Evolutionary conservation across 768 basidiomycete genomes (phyloP).

Genomic region (Mycena indigotica): DNA sequence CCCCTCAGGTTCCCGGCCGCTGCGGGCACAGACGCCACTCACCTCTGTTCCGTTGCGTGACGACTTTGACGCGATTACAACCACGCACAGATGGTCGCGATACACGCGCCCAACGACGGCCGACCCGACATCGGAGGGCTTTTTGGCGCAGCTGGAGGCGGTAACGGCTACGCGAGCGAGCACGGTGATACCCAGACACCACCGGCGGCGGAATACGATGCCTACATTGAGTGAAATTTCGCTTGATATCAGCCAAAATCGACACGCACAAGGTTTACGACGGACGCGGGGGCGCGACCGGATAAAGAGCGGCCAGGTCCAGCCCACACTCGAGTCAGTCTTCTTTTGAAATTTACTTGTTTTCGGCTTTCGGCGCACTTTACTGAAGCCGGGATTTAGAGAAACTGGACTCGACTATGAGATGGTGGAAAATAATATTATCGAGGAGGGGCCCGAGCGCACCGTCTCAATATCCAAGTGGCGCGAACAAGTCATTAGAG

Average conservation of each 20-base stretch:
- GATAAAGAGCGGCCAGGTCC: slow-evolving; percentile 8
- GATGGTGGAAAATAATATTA: slow-evolving; percentile 41
- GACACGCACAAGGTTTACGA: too few relatives aligned
- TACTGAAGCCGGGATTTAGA: too few relatives aligned
- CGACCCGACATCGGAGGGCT: background rate
- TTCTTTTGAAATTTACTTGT: background rate
- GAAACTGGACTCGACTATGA: slow-evolving; percentile 41
- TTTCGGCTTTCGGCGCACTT: too few relatives aligned
- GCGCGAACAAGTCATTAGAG: slow-evolving; percentile 54
- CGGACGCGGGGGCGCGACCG: too few relatives aligned
- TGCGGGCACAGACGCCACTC: slow-evolving; percentile 40
- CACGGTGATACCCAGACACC: too few relatives aligned
- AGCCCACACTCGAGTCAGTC: slow-evolving; percentile 1
- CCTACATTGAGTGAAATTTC: too few relatives aligned
- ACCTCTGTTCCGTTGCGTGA: slow-evolving; percentile 40
- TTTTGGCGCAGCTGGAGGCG: slow-evolving; percentile 15
- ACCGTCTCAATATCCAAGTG: slow-evolving; percentile 59
- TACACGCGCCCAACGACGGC: slow-evolving; percentile 15
- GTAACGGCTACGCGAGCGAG: background rate
- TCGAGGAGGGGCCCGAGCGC: slow-evolving; percentile 52
- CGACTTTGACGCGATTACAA: slow-evolving; percentile 43
- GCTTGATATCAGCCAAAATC: too few relatives aligned
- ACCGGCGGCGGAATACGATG: background rate
- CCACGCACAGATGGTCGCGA: slow-evolving; percentile 22
- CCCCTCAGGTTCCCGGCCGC: slow-evolving; percentile 39